These are phyloP conservation scores for Ceriops tagal DNA, from an alignment of 345 rosid species.

Conservation along the genomic window DNA sequence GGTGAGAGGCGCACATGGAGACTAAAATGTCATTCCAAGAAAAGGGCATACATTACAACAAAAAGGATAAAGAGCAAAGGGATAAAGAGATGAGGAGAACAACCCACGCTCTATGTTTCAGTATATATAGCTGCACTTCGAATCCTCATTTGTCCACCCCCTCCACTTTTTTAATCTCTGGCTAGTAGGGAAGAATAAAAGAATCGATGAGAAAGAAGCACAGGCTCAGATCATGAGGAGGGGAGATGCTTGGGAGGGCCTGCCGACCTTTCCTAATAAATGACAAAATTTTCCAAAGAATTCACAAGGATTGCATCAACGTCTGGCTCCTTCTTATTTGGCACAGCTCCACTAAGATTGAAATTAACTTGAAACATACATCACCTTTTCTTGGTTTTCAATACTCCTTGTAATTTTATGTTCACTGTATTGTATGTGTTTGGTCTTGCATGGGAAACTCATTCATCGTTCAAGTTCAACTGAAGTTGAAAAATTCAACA, in stretches of 20 bases:
- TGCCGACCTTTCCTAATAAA: constrained; percentile 16
- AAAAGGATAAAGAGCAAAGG: background rate
- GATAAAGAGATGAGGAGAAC: background rate
- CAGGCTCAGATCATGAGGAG: background rate
- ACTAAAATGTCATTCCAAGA: background rate
- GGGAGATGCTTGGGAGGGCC: constrained; percentile 2
- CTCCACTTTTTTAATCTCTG: background rate
- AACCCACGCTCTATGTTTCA: background rate
- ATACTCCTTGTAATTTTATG: background rate
- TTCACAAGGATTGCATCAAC: constrained; percentile 21
- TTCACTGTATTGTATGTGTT: background rate
- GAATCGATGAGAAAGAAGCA: background rate
- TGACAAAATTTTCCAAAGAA: constrained; percentile 26
- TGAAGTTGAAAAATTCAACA: background rate
- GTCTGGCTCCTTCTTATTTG: constrained; percentile 31
- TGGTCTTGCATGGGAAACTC: background rate
- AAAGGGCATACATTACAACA: background rate
- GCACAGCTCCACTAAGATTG: constrained; percentile 20
- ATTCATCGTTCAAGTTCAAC: too few species aligned
- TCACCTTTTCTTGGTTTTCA: background rate
- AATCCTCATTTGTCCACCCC: constrained; percentile 1
- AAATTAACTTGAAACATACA: background rate
- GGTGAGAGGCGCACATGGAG: background rate
- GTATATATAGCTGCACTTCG: background rate
- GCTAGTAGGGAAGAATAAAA: constrained; percentile 2